Conservation (phyloP, 495 filamentous ascomycete species). For the Daldinia vernicosa region DNA sequence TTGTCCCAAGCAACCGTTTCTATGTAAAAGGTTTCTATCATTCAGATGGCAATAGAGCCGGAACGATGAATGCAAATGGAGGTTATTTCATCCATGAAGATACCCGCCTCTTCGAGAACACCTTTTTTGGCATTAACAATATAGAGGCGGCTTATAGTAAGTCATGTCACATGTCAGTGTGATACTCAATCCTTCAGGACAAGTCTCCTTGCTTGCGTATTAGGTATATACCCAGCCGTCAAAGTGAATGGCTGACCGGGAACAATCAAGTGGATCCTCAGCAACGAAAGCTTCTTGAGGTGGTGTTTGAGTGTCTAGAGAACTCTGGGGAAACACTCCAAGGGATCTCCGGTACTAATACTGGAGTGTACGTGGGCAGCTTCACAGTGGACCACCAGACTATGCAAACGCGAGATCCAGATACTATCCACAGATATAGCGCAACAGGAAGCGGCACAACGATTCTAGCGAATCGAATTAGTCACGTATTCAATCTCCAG, state of each 20-base stretch:
- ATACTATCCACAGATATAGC: constrained; percentile 52
- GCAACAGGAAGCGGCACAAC: constrained; percentile 27
- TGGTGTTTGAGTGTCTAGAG: constrained; percentile 55
- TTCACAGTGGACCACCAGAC: constrained; percentile 52
- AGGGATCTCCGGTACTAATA: constrained; percentile 71
- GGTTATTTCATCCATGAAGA: constrained; percentile 32
- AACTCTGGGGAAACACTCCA: constrained; percentile 49
- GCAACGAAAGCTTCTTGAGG: constrained; percentile 56
- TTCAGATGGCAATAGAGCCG: not conserved
- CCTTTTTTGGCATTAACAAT: constrained; percentile 32
- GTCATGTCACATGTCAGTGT: not conserved
- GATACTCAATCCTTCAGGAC: not conserved
- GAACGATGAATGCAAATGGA: not conserved
- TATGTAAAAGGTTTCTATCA: not conserved
- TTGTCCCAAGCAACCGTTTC: not conserved
- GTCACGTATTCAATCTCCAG: constrained; percentile 60
- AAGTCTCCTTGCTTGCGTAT: not conserved
- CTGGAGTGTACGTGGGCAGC: constrained; percentile 55
- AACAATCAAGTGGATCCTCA: constrained; percentile 42
- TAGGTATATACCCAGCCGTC: not conserved
- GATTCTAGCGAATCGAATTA: constrained; percentile 64
- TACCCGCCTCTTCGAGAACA: constrained; percentile 26
- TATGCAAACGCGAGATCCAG: constrained; percentile 49
- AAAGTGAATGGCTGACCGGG: not conserved
- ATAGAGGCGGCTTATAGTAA: constrained; percentile 15